A percentile compares a stretch with the other conserved stretches of the same genome.
These are phyloP conservation scores for Sporothrix inflata DNA, from an alignment of 2,329 filamentous ascomycete species.

Conservation along the genomic window DNA sequence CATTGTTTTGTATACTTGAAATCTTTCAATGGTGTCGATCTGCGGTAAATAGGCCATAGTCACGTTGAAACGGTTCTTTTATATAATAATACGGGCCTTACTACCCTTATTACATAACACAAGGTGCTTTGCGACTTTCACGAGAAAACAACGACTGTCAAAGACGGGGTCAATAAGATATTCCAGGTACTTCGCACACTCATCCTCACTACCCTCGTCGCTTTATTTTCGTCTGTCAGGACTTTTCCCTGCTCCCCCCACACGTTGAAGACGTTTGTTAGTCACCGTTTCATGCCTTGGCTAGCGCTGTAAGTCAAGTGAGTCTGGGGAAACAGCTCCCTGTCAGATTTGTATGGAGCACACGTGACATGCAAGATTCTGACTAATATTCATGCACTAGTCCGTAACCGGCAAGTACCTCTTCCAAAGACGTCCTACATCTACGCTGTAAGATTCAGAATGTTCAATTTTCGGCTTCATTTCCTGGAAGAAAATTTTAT, in stretches of 20 bases:
- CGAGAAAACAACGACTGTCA: too few relatives aligned
- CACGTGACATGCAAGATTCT: not conserved
- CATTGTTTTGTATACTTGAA: too few relatives aligned
- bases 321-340: not conserved
- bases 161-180: too few relatives aligned
- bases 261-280: not conserved
- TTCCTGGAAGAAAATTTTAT: not conserved
- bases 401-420: not conserved
- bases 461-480: slow-evolving; percentile 60
- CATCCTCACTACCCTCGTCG: slow-evolving; percentile 38
- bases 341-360: not conserved
- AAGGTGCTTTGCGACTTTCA: too few relatives aligned
- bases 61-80: too few relatives aligned
- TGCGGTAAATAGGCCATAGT: too few relatives aligned
- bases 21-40: too few relatives aligned
- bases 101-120: too few relatives aligned
- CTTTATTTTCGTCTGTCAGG: slow-evolving; percentile 41
- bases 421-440: not conserved
- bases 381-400: slow-evolving; percentile 6
- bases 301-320: not conserved
- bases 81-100: too few relatives aligned
- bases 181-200: too few relatives aligned
- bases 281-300: not conserved
- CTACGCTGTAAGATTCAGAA: slow-evolving; percentile 22
- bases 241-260: too few relatives aligned